phyloP scores from a whole-genome alignment of 345 rosid genomes.

The Limnanthes douglasii region DNA sequence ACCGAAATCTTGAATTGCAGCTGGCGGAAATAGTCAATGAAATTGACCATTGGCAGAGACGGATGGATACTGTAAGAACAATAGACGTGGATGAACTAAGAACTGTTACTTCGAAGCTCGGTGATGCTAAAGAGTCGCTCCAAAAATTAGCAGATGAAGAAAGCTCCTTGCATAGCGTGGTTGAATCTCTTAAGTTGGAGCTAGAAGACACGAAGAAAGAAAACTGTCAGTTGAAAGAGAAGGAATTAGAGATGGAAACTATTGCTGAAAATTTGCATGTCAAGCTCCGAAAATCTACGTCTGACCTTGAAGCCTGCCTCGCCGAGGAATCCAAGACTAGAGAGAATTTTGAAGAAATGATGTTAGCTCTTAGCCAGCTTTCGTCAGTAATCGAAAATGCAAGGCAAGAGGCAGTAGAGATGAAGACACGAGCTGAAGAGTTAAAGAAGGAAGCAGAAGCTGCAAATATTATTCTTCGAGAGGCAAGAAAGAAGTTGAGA shows the following conservation, averaged over 20 bases:
- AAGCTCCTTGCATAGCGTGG: slow-evolving; percentile 29
- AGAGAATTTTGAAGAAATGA: slow-evolving; percentile 52
- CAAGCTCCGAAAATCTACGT: slow-evolving; percentile 41
- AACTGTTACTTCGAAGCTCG: slow-evolving; percentile 45
- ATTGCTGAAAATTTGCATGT: slow-evolving; percentile 50
- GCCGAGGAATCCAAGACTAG: slow-evolving; percentile 36
- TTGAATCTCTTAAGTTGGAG: slow-evolving; percentile 42
- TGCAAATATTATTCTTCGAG: slow-evolving; percentile 31
- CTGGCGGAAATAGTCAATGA: slow-evolving; percentile 31
- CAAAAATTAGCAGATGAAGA: slow-evolving; percentile 56
- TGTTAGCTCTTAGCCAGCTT: slow-evolving; percentile 42
- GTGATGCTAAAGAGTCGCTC: slow-evolving; percentile 54
- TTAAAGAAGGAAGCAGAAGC: slow-evolving; percentile 43
- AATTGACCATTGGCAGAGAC: slow-evolving; percentile 28
- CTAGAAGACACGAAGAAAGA: slow-evolving; percentile 52
- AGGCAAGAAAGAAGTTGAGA: slow-evolving; percentile 40
- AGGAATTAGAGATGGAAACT: slow-evolving; percentile 52
- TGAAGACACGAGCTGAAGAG: slow-evolving; percentile 38
- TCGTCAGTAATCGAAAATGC: slow-evolving; percentile 42
- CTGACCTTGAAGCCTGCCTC: slow-evolving; percentile 45
- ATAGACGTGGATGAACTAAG: slow-evolving; percentile 44
- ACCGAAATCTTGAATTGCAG: slow-evolving; percentile 29
- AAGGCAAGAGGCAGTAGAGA: slow-evolving; percentile 36
- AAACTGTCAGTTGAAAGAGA: slow-evolving; percentile 39
- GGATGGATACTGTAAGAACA: slow-evolving; percentile 39